These are phyloP conservation scores for Cercophora sp. DNA, from an alignment of 495 filamentous ascomycete genomes.

Conservation along the genomic window DNA sequence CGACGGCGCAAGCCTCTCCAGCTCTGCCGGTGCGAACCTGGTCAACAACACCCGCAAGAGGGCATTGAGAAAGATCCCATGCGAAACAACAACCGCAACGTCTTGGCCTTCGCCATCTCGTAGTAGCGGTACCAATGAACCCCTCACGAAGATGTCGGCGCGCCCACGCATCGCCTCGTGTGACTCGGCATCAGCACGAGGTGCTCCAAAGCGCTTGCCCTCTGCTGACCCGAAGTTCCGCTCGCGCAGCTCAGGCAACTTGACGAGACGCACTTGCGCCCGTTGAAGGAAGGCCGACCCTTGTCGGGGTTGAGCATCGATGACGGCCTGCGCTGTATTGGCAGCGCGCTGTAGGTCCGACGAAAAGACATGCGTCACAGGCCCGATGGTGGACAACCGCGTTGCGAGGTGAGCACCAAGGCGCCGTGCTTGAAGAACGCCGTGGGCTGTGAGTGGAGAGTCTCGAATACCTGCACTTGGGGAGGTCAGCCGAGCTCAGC, in stretches of 20 bases:
- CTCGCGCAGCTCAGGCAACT: slow-evolving; percentile 58
- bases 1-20: slow-evolving; percentile 1
- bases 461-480: slow-evolving; percentile 73
- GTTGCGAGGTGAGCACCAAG: slow-evolving; percentile 58
- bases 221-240: slow-evolving; percentile 70
- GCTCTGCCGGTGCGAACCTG: slow-evolving; percentile 18
- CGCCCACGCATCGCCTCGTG: slow-evolving; percentile 61
- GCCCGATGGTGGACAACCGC: slow-evolving; percentile 33
- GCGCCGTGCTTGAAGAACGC: slow-evolving; percentile 66
- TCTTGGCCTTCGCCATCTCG: slow-evolving; percentile 17
- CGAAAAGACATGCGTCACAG: slow-evolving; percentile 65
- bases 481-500: slow-evolving; percentile 22
- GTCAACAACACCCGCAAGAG: slow-evolving; percentile 60
- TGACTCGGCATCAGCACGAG: slow-evolving; percentile 45
- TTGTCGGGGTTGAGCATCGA: slow-evolving; percentile 42
- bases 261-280: slow-evolving; percentile 33
- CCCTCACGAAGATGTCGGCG: slow-evolving; percentile 58
- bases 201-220: slow-evolving; percentile 49
- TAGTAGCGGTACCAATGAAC: slow-evolving; percentile 56
- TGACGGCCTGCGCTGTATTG: slow-evolving; percentile 65
- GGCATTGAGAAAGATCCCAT: slow-evolving; percentile 71
- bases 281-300: neutral
- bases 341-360: slow-evolving; percentile 72
- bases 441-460: slow-evolving; percentile 77
- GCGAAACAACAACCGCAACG: slow-evolving; percentile 57